A percentile compares a stretch with the other conserved stretches of the same genome.
These are phyloP conservation scores for Fusarium sp. DNA, from an alignment of 2,329 filamentous ascomycete genomes.

Conservation along the genomic window DNA sequence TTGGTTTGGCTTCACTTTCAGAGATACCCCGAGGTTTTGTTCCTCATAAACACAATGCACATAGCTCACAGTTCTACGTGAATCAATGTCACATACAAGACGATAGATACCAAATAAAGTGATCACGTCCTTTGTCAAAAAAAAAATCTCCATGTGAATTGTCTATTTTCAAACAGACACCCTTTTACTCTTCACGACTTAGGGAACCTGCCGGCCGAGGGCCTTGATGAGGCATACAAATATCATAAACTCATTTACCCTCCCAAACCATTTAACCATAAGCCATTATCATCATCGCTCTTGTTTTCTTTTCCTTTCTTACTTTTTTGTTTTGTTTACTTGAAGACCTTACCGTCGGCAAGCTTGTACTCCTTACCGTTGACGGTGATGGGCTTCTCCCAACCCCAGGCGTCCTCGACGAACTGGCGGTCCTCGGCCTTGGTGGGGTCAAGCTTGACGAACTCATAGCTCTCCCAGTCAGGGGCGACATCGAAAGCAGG, in stretches of 20 bases:
- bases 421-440: conserved; percentile 87
- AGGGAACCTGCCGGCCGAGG: conserved; percentile 35
- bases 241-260: conserved; percentile 45
- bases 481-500: conserved; percentile 97
- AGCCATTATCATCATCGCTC: conserved; percentile 47
- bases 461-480: conserved; percentile 95
- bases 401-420: conserved; percentile 87
- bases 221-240: conserved; percentile 40
- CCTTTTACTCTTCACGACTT: conserved; percentile 34
- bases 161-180: conserved; percentile 33
- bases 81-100: background rate
- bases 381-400: conserved; percentile 84
- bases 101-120: background rate
- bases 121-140: conserved; percentile 15
- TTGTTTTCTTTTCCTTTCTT: conserved; percentile 30
- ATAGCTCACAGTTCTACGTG: background rate
- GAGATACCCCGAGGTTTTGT: conserved; percentile 32
- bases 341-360: conserved; percentile 98
- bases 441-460: conserved; percentile 93
- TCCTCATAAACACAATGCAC: conserved; percentile 8
- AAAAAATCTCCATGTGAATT: conserved; percentile 29
- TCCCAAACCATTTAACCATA: conserved; percentile 46
- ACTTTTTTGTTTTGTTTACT: conserved; percentile 67
- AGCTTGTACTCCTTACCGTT: conserved; percentile 89
- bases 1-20: conserved; percentile 10